Percentiles rank a stretch among this genome's conserved stretches.
These are phyloP conservation scores for Craterostigma plantagineum DNA, from an alignment of 257 asterid genomes.

Conservation along the genomic window DNA sequence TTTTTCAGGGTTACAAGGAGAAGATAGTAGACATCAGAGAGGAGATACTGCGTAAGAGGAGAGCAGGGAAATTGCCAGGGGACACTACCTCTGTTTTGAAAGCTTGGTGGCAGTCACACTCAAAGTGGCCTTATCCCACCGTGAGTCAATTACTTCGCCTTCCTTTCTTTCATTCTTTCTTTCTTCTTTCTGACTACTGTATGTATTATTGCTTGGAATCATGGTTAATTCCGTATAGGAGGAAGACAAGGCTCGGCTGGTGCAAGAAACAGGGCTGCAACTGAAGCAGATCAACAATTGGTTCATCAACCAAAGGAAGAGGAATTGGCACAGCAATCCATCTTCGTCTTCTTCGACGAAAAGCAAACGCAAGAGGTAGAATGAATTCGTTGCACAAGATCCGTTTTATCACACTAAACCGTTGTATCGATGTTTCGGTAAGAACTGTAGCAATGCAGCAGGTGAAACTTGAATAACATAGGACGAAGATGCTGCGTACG, in stretches of 20 bases:
- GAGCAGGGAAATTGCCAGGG: slow-evolving; percentile 36
- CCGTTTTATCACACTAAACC: too few species aligned
- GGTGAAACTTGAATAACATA: too few species aligned
- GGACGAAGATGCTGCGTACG: too few species aligned
- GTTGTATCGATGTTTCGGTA: too few species aligned
- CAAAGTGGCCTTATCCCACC: not conserved
- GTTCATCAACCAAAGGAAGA: slow-evolving; percentile 64
- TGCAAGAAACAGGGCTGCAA: slow-evolving; percentile 53
- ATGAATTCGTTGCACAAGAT: too few species aligned
- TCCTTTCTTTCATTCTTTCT: too few species aligned
- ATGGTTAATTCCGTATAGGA: too few species aligned
- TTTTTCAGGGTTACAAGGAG: slow-evolving; percentile 37
- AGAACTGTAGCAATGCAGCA: too few species aligned
- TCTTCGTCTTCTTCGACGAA: slow-evolving; percentile 38
- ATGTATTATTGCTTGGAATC: too few species aligned
- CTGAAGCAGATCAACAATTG: slow-evolving; percentile 57
- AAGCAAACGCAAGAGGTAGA: slow-evolving; percentile 53
- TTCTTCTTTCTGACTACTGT: not conserved
- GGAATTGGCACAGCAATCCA: slow-evolving; percentile 64
- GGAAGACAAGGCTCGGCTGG: slow-evolving; percentile 55
- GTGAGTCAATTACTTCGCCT: not conserved
- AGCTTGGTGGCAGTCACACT: slow-evolving; percentile 30
- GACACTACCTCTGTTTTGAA: slow-evolving; percentile 33
- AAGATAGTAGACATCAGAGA: slow-evolving; percentile 45
- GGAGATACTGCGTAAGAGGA: slow-evolving; percentile 34